These are phyloP conservation scores for Beauveria medogensis DNA, from an alignment of 2,329 filamentous ascomycete species.

Conservation along the genomic window DNA sequence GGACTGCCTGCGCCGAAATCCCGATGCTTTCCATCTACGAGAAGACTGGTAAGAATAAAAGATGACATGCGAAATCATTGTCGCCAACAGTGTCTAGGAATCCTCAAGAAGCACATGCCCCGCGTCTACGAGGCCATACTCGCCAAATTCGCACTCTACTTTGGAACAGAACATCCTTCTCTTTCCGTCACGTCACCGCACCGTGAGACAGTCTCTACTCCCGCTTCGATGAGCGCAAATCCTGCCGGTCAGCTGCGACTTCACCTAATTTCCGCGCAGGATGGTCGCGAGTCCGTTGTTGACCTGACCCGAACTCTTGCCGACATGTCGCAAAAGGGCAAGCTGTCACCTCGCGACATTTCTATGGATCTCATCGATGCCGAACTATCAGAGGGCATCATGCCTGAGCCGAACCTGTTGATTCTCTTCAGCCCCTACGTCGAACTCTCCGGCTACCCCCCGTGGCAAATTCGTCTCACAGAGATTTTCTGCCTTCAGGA, in stretches of 20 bases:
- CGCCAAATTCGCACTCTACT: constrained; percentile 78
- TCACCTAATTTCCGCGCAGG: constrained; percentile 76
- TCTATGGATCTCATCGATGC: constrained; percentile 79
- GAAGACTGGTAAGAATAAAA: constrained; percentile 59
- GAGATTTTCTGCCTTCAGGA: constrained; percentile 81
- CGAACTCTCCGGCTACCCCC: constrained; percentile 83
- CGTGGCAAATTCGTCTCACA: constrained; percentile 90
- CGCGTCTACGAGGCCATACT: constrained; percentile 72
- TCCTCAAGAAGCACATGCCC: constrained; percentile 84
- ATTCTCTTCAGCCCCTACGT: constrained; percentile 80
- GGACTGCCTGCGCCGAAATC: constrained; percentile 87
- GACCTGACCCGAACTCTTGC: constrained; percentile 90
- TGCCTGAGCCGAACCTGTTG: constrained; percentile 82
- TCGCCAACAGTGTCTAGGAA: constrained; percentile 45
- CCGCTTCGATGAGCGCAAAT: constrained; percentile 22
- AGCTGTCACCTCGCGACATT: constrained; percentile 75
- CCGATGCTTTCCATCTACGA: constrained; percentile 86
- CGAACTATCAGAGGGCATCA: constrained; percentile 71
- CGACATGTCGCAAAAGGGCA: constrained; percentile 88
- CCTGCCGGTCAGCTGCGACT: constrained; percentile 43
- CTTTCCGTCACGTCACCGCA: constrained; percentile 49
- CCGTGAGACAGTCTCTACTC: constrained; percentile 27
- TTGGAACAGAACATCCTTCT: constrained; percentile 64
- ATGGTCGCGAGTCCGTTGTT: constrained; percentile 88
- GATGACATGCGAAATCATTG: background rate